Evolutionary conservation across 495 filamentous ascomycete species (phyloP).

Genomic region (Penicillium atrosanguineum): DNA sequence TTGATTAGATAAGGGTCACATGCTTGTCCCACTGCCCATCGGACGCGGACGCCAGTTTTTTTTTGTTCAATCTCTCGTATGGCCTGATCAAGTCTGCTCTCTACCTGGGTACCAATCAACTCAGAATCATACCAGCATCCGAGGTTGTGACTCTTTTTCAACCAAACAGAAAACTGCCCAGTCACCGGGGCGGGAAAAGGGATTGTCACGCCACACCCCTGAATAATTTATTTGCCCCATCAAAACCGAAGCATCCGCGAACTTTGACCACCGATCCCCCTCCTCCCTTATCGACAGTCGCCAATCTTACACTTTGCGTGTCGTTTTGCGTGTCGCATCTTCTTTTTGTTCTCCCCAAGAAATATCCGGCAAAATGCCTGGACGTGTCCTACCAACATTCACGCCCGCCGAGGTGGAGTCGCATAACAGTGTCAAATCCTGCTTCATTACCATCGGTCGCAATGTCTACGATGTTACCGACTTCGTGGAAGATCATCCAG

Average conservation of each 20-base stretch:
- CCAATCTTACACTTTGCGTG: background rate
- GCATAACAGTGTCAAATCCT: slow-evolving; percentile 78
- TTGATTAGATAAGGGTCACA: background rate
- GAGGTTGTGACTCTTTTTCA: background rate
- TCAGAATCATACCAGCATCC: background rate
- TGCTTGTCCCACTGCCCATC: background rate
- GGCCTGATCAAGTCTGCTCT: background rate
- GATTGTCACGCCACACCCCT: slow-evolving; percentile 25
- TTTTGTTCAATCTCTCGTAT: background rate
- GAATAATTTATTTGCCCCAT: slow-evolving; percentile 17
- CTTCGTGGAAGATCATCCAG: slow-evolving; percentile 86
- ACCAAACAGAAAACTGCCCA: slow-evolving; percentile 10
- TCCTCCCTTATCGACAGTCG: background rate
- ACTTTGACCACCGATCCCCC: background rate
- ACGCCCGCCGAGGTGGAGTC: slow-evolving; percentile 72
- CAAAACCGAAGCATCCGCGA: slow-evolving; percentile 1
- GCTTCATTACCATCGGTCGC: slow-evolving; percentile 85
- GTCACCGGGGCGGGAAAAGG: slow-evolving; percentile 10
- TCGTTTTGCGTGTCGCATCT: background rate
- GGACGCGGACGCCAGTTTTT: background rate
- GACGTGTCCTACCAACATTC: slow-evolving; percentile 73
- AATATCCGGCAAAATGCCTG: slow-evolving; percentile 36
- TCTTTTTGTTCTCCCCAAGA: background rate
- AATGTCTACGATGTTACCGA: slow-evolving; percentile 94
- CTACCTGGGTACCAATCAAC: background rate